A percentile compares a stretch with the other conserved stretches of the same genome.
Evolutionary conservation across 495 filamentous ascomycete genomes (phyloP).

Genomic region (Aspergillus asperescens): DNA sequence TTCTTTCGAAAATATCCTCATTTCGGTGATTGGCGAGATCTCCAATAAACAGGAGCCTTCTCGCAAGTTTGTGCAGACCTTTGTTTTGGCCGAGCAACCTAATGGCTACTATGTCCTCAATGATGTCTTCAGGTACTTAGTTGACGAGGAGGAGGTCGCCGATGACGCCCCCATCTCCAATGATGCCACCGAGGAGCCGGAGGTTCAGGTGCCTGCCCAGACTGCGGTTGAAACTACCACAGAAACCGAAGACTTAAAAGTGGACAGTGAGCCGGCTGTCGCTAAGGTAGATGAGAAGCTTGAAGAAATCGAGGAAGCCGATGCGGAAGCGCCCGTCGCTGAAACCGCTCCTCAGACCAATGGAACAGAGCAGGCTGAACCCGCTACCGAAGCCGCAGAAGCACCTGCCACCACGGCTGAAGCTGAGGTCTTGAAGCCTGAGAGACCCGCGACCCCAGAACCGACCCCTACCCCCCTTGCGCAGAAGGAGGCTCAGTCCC

Average conservation of each 20-base stretch:
- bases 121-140: constrained; percentile 91
- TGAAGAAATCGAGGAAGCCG: constrained; percentile 38
- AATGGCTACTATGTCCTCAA: constrained; percentile 98
- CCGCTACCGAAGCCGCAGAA: constrained; percentile 17
- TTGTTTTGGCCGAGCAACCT: constrained; percentile 91
- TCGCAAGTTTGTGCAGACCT: constrained; percentile 97
- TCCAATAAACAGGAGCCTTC: constrained; percentile 86
- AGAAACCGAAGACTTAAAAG: constrained; percentile 28
- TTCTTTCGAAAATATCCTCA: constrained; percentile 86
- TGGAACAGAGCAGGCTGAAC: constrained; percentile 29
- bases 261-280: constrained; percentile 30
- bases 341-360: constrained; percentile 39
- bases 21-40: constrained; percentile 96
- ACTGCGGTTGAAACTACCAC: constrained; percentile 18
- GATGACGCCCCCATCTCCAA: constrained; percentile 48
- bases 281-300: constrained; percentile 58
- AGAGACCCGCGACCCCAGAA: constrained; percentile 50
- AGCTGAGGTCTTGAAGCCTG: constrained; percentile 41
- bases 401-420: neutral
- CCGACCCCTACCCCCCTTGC: constrained; percentile 39
- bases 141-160: constrained; percentile 62
- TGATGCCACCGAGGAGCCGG: constrained; percentile 23
- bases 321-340: constrained; percentile 25
- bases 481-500: constrained; percentile 44
- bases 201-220: constrained; percentile 17